Evolutionary conservation across 2,329 filamentous ascomycete genomes (phyloP).

Genomic region (Aspergillus uvarum): DNA sequence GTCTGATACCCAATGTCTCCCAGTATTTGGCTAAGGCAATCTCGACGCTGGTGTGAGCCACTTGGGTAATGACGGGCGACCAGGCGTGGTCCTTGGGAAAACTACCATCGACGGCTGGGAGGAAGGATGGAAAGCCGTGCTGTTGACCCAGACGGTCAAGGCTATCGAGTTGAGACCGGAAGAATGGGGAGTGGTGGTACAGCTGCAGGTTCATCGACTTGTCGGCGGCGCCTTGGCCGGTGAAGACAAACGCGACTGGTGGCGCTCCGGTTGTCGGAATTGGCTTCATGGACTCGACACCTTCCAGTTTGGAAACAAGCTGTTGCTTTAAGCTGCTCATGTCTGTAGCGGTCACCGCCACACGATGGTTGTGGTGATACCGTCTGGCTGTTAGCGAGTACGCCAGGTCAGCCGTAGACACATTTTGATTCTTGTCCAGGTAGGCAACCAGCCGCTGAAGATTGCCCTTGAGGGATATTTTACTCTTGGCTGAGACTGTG

Average conservation of each 20-base stretch:
- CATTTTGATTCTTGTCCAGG: conserved; percentile 29
- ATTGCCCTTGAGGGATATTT: conserved; percentile 50
- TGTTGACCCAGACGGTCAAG: conserved; percentile 24
- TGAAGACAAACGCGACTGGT: conserved; percentile 11
- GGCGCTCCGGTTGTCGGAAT: conserved; percentile 51
- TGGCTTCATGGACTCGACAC: conserved; percentile 47
- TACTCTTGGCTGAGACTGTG: conserved; percentile 55
- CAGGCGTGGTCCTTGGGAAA: conserved; percentile 31
- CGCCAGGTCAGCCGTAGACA: conserved; percentile 55
- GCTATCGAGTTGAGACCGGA: conserved; percentile 27
- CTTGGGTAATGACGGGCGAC: conserved; percentile 31
- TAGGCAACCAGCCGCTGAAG: conserved; percentile 54
- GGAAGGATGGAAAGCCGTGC: conserved; percentile 26
- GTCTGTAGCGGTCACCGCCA: neutral
- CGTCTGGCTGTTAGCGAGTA: conserved; percentile 65
- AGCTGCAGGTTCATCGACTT: conserved; percentile 42
- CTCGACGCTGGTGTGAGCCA: conserved; percentile 39
- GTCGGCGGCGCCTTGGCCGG: conserved; percentile 11
- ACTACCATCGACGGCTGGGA: conserved; percentile 22
- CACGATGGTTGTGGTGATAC: conserved; percentile 29
- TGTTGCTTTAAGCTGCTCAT: conserved; percentile 7
- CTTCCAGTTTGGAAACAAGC: neutral
- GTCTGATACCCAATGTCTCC: conserved; percentile 30
- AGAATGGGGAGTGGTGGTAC: conserved; percentile 24
- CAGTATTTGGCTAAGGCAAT: conserved; percentile 42